Evolutionary conservation across 1,284 basidiomycete species (phyloP), one percentile per base, ranked within the genome.

Genomic region (Ustilago curta): DNA sequence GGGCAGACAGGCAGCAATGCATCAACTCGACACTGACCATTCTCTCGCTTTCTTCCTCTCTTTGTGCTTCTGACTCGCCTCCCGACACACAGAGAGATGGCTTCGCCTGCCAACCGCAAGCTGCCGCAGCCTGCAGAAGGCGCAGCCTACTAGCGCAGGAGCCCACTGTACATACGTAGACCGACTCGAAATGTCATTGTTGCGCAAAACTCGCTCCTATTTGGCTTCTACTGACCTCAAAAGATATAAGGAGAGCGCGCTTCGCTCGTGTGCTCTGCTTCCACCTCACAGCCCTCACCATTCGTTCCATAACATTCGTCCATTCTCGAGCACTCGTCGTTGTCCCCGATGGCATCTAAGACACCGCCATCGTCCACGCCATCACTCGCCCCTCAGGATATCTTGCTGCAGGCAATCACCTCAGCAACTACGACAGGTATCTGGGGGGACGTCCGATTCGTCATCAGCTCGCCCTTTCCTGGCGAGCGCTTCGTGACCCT

Each of bases 91-190:
- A 97, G 95, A 87, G 95, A 97, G 85, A 98, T 99, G 96, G 94
- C 91, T 2, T 90, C 92, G 47, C 91, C 92, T 76, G 89, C 89
- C 65, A 98, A 98, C 86, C 89, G 95, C 81, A 99, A 98, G 88
- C 89, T 96, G 47, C 92, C 94, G 32, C 96, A 99, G 87, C 96
- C 96, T 4, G 89, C 91, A 23, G 96, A 99, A 86, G 94, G 94
- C 29, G 71, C 80, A n/a, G 62, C 70, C 27, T 84, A 82, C 66
- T 76, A 59, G 51, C 35, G 21, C 25, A n/a, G 27, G 11, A 4
- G 8, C 18, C 58, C 25, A 40, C 8, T 70, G 67, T 64, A 64
- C 57, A 70, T 70, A 63, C 52, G 63, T 70, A 64, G 67, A 70
- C 27, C 42, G 29, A 31, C 11, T 47, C 39, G 53, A 53, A 66